These are phyloP conservation scores for Byssochlamys sp. DNA, from an alignment of 2,329 filamentous ascomycete genomes.

Conservation along the genomic window DNA sequence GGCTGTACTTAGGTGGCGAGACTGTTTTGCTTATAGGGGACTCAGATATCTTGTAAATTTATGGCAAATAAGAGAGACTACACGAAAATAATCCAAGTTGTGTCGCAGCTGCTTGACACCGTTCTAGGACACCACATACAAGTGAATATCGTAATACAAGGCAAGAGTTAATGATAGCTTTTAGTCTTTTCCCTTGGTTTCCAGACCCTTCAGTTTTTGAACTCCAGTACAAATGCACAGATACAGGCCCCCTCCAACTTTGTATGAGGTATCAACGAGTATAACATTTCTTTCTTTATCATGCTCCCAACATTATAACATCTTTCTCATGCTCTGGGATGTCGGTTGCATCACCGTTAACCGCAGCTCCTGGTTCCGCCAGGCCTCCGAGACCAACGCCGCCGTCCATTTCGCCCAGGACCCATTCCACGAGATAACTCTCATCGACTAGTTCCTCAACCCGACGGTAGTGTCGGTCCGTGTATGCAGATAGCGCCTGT, in stretches of 20 bases:
- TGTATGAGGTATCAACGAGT: background rate
- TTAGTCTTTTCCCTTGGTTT: background rate
- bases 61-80: background rate
- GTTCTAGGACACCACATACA: background rate
- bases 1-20: too few relatives aligned
- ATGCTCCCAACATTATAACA: slow-evolving; percentile 31
- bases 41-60: too few relatives aligned
- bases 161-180: background rate
- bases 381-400: slow-evolving; percentile 38
- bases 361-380: slow-evolving; percentile 4
- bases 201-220: background rate
- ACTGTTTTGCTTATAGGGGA: too few relatives aligned
- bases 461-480: slow-evolving; percentile 81
- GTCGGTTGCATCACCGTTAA: slow-evolving; percentile 12
- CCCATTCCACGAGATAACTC: slow-evolving; percentile 89
- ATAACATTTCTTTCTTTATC: slow-evolving; percentile 8
- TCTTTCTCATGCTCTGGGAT: slow-evolving; percentile 26
- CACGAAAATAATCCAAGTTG: background rate
- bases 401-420: slow-evolving; percentile 82
- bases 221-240: background rate
- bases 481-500: slow-evolving; percentile 80
- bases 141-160: background rate
- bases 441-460: slow-evolving; percentile 87
- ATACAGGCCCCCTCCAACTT: background rate
- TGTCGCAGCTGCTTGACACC: background rate